phyloP scores from a whole-genome alignment of 2,329 filamentous ascomycete genomes.

The Aspergillus sp. region DNA sequence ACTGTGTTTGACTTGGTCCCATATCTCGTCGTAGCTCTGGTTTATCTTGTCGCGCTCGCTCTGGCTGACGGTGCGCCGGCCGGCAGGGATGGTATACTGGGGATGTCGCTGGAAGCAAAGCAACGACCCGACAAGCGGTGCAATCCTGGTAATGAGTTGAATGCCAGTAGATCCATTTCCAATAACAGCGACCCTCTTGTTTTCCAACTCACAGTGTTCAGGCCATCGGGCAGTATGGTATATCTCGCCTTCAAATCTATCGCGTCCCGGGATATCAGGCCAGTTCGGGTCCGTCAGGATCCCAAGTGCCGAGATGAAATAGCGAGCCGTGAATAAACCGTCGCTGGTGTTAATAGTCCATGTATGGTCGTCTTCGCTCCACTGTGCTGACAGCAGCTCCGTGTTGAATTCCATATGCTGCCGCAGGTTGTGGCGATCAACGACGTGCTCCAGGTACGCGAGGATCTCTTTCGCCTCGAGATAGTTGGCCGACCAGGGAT shows the following conservation, averaged over 20 bases:
- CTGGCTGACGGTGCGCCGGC: constrained; percentile 24
- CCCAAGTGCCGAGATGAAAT: constrained; percentile 40
- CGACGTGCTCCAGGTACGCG: constrained; percentile 35
- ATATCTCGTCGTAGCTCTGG: constrained; percentile 10
- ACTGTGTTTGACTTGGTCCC: neutral
- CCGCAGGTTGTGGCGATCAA: constrained; percentile 33
- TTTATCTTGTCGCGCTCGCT: constrained; percentile 25
- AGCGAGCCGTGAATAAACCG: constrained; percentile 24
- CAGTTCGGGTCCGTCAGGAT: constrained; percentile 40
- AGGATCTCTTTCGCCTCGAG: constrained; percentile 35
- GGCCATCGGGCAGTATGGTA: constrained; percentile 36
- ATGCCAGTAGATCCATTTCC: constrained; percentile 28
- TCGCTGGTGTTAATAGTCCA: constrained; percentile 26
- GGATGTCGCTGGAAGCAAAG: constrained; percentile 38
- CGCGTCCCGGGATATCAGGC: constrained; percentile 37
- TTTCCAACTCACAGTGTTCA: neutral
- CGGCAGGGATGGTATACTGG: constrained; percentile 36
- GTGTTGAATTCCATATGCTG: constrained; percentile 45
- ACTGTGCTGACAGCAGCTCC: constrained; percentile 33
- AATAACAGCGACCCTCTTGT: constrained; percentile 47
- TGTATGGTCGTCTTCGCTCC: constrained; percentile 24
- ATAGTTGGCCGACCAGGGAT: constrained; percentile 40
- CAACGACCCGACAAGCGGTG: constrained; percentile 25
- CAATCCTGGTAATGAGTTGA: constrained; percentile 29
- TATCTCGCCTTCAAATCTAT: constrained; percentile 40